Base-by-base conservation (phyloP, 2,329 filamentous ascomycete genomes). In the Polytolypa hystricis region DNA sequence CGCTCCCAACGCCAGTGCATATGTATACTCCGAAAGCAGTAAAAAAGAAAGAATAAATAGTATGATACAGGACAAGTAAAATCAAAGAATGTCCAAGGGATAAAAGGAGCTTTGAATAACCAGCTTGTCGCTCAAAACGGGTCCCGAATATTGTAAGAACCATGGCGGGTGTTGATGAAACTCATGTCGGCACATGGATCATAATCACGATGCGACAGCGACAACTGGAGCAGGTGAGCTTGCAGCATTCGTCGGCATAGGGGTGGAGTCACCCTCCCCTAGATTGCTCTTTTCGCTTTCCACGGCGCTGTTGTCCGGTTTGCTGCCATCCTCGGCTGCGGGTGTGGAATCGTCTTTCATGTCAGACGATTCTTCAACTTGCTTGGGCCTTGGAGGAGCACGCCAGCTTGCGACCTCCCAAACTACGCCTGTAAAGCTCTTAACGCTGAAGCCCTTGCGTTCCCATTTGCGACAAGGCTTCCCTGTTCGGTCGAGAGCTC, bases 391-490 rank as follows among this genome's bases (percentile, higher is more conserved):
- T 19, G 56, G 54, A 20, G 81, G 81, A 21, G 84, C 81, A 35
- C 77, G 79, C 86, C 89, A 96, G 38, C 84, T 79, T 14, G 79
- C 73, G 31, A 94, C 71, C 45, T 81, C 75, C 86, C 87, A 95
- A 20, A 74, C 55, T 11, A 85, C 74, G 36, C 89, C 89, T 1
- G 89, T 95, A 58, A 96, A 96, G 60, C 81, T 93, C 70, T 93
- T 94, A 49, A 96, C 68, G 33, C 70, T 72, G 56, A 96, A 84
- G 38, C 78, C 74, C 45, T 85, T 85, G 59, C 79, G 84, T 56
- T 77, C 71, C 91, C 91, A 98, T 58, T 79, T 87, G 46, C 89
- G 83, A 61, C 87, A 95, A 7, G 91, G 87, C 53, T 89, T 83
- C 47, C 89, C 89, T 5, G 82, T 82, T 42, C 89, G 80, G 61